Conservation (phyloP, 2,329 filamentous ascomycete species). For the Aspergillus unguis region DNA sequence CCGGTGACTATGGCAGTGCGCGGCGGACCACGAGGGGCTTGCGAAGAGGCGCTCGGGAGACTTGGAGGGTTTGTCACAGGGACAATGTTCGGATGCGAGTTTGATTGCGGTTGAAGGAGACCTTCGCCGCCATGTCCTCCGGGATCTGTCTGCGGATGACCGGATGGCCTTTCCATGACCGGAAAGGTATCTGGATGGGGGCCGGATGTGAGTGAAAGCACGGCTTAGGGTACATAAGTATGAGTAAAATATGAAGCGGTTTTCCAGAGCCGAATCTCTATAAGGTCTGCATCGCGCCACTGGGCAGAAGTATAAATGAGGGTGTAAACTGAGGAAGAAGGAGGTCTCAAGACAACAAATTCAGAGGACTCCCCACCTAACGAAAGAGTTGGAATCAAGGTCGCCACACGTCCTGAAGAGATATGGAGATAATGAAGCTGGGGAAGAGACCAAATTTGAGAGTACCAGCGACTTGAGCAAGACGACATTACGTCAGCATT, state of each 20-base stretch:
- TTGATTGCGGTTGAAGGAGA: constrained; percentile 10
- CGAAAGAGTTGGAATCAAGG: neutral
- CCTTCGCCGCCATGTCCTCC: constrained; percentile 10
- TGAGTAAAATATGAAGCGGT: neutral
- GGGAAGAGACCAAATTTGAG: neutral
- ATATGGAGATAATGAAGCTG: neutral
- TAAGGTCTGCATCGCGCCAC: constrained; percentile 1
- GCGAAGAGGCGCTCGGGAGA: constrained; percentile 1
- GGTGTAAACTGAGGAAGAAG: neutral
- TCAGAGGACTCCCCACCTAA: neutral
- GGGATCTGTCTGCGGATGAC: constrained; percentile 9
- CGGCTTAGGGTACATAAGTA: too few relatives aligned
- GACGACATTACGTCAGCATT: neutral
- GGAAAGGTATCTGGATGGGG: too few relatives aligned
- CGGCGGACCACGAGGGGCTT: constrained; percentile 3
- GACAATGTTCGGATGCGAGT: constrained; percentile 9
- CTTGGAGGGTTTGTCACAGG: constrained; percentile 13
- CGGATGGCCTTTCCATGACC: constrained; percentile 15
- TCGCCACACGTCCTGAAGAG: neutral
- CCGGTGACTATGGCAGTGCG: constrained; percentile 7
- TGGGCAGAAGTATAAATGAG: neutral
- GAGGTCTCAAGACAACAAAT: neutral
- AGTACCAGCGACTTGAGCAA: neutral
- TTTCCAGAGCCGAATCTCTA: neutral
- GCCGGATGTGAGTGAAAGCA: too few relatives aligned